Conservation (phyloP, 2,329 filamentous ascomycete genomes). For the Fusarium subtropicale region DNA sequence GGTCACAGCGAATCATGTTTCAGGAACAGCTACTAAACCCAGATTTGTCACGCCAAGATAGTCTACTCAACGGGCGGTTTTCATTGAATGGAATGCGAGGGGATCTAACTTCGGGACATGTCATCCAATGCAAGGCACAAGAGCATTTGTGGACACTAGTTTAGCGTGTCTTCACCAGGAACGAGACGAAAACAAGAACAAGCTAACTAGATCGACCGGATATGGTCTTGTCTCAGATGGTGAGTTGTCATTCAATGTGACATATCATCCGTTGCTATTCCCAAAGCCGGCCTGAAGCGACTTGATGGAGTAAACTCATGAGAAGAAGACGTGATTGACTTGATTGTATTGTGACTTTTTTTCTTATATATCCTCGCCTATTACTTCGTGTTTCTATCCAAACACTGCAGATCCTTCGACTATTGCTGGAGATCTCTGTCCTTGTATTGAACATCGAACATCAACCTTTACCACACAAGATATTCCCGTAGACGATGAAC, state of each 20-base stretch:
- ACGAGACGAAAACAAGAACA: conserved; percentile 5
- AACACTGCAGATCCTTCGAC: neutral
- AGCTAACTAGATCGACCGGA: conserved; percentile 5
- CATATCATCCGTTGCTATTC: neutral
- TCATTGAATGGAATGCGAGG: conserved; percentile 17
- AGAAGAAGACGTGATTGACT: neutral
- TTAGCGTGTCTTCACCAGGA: conserved; percentile 21
- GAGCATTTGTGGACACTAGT: conserved; percentile 1
- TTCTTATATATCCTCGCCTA: neutral
- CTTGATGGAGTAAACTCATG: neutral
- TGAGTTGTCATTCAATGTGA: neutral
- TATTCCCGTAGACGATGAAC: neutral
- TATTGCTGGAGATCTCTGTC: neutral
- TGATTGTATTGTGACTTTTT: neutral
- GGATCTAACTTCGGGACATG: neutral
- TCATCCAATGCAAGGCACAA: conserved; percentile 16
- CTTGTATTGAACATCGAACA: neutral
- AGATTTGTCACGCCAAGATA: neutral
- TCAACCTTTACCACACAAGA: neutral
- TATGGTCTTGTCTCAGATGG: neutral
- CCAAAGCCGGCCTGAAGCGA: neutral
- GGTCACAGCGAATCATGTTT: neutral
- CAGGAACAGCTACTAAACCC: too few species aligned
- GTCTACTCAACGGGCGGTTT: neutral
- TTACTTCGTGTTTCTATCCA: too few species aligned